These are phyloP conservation scores for Ustilago hordei DNA, from an alignment of 1,284 basidiomycete genomes.

Conservation along the genomic window DNA sequence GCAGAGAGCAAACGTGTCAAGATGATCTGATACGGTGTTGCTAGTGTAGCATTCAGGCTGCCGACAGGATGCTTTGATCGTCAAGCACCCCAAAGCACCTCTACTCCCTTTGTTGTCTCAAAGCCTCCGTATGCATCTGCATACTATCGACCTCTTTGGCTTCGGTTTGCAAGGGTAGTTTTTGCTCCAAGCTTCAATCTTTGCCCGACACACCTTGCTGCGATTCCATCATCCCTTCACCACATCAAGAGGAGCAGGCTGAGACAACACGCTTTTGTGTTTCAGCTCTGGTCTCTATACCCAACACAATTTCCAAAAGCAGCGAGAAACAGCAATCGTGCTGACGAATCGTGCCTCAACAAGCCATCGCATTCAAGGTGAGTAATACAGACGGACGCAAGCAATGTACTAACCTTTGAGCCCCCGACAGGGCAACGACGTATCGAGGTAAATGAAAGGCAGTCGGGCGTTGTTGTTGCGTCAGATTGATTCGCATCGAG, in stretches of 20 bases:
- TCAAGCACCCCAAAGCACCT: background rate
- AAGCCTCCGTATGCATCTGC: background rate
- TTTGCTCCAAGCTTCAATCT: background rate
- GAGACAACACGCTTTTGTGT: background rate
- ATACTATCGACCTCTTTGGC: background rate
- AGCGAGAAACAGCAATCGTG: background rate
- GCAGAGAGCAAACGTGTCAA: constrained; percentile 47
- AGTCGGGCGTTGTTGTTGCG: background rate
- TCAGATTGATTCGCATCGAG: background rate
- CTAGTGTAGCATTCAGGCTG: background rate
- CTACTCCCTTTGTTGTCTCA: background rate
- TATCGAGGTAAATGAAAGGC: background rate
- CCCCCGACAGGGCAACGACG: background rate
- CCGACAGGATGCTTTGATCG: background rate
- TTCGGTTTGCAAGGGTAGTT: background rate
- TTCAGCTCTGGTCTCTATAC: background rate
- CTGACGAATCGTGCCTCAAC: background rate
- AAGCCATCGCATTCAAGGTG: background rate
- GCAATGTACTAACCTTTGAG: background rate
- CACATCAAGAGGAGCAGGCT: background rate
- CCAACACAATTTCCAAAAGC: background rate
- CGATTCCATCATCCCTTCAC: background rate
- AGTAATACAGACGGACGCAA: background rate
- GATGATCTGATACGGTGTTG: constrained; percentile 19
- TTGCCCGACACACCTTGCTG: background rate